phyloP scores from a whole-genome alignment of 148 eudicot genomes.

The Arctostaphylos glauca region DNA sequence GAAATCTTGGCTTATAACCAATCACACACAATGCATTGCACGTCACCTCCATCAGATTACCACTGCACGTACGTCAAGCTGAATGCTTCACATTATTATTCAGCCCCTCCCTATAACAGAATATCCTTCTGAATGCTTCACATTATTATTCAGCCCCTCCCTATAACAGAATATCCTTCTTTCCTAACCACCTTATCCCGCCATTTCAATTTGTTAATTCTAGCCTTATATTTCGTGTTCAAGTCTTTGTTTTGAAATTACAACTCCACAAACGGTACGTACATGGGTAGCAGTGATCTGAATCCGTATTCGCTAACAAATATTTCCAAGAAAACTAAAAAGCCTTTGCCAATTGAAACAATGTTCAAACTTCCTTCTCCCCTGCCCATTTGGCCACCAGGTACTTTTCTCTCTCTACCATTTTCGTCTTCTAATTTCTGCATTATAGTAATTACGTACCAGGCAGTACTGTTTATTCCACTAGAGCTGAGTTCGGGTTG shows the following conservation, averaged over 20 bases:
- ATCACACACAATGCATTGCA: background rate
- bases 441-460: no score
- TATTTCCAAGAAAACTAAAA: conserved; percentile 14
- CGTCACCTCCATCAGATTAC: background rate
- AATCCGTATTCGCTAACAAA: background rate
- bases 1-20: conserved; percentile 7
- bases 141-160: conserved; percentile 4
- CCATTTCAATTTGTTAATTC: no score
- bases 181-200: background rate
- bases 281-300: background rate
- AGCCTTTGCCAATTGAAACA: conserved; percentile 30
- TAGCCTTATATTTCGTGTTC: background rate
- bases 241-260: background rate
- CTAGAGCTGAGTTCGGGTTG: no score
- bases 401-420: conserved; percentile 6
- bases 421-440: background rate
- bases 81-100: background rate
- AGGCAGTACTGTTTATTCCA: no score
- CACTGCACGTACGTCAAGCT: background rate
- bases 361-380: conserved; percentile 41
- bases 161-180: background rate
- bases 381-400: conserved; percentile 33
- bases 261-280: no score
- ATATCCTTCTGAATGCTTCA: background rate
- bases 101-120: background rate